phyloP scores from a whole-genome alignment of 345 rosid species.

The Linum tenue region DNA sequence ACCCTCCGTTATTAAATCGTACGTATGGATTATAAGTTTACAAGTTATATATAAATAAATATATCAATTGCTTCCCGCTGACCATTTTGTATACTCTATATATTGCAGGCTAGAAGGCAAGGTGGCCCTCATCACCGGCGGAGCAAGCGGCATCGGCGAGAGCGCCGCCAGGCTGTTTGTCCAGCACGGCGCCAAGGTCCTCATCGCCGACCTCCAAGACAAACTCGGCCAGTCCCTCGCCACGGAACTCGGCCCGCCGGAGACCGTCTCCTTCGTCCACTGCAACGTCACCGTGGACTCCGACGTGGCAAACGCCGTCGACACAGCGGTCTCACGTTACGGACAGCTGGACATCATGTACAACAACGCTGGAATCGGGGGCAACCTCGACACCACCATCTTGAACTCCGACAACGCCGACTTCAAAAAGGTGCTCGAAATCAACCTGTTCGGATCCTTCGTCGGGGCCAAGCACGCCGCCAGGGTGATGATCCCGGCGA shows the following conservation, averaged over 20 bases:
- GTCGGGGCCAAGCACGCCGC: neutral
- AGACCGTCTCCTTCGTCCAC: neutral
- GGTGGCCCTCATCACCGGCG: neutral
- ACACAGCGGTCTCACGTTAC: neutral
- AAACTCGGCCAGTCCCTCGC: neutral
- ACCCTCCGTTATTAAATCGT: no score
- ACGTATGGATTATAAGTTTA: no score
- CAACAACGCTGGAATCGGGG: neutral
- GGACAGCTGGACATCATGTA: neutral
- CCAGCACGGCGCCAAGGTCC: neutral
- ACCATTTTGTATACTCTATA: no score
- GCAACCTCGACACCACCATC: neutral
- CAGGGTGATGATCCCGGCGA: neutral
- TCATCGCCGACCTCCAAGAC: neutral
- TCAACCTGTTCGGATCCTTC: neutral
- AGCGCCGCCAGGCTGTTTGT: neutral
- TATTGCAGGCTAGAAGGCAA: neutral
- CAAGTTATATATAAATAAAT: no score
- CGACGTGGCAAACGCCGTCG: neutral
- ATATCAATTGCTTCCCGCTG: no score
- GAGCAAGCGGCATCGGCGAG: neutral
- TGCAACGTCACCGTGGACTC: neutral
- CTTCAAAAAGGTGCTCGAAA: neutral
- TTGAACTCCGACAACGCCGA: neutral
- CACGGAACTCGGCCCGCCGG: neutral